Evolutionary conservation across 1,284 basidiomycete genomes (phyloP).

Genomic region (Tetrapyrgos nigripes): DNA sequence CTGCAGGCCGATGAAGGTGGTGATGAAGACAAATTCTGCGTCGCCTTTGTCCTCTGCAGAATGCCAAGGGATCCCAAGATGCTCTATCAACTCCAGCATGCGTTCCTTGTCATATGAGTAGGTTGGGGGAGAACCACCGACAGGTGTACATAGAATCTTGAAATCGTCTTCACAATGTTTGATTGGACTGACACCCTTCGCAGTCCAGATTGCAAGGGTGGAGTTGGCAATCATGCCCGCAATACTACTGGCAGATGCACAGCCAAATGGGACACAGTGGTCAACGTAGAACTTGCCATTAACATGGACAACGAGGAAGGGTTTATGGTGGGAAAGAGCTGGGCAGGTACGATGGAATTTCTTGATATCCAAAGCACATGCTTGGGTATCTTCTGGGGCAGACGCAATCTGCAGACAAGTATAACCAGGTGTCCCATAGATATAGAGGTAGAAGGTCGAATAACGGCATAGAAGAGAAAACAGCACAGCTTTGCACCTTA

Average conservation of each 20-base stretch:
- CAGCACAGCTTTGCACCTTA: too few relatives aligned
- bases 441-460: too few relatives aligned
- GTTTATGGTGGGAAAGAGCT: constrained; percentile 14
- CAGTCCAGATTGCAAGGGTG: constrained; percentile 21
- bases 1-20: constrained; percentile 1
- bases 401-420: constrained; percentile 24
- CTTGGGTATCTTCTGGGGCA: constrained; percentile 26
- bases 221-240: constrained; percentile 25
- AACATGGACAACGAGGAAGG: constrained; percentile 17
- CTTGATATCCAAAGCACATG: constrained; percentile 26
- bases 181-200: constrained; percentile 1
- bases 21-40: background rate
- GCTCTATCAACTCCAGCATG: background rate
- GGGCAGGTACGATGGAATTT: constrained; percentile 22
- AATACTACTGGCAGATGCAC: constrained; percentile 18
- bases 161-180: constrained; percentile 38
- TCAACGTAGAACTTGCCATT: too few relatives aligned
- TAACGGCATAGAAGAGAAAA: too few relatives aligned
- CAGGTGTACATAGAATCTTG: background rate
- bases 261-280: constrained; percentile 23
- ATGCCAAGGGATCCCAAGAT: constrained; percentile 5
- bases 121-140: constrained; percentile 21
- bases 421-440: too few relatives aligned
- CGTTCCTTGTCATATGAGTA: background rate
- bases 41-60: background rate